These are phyloP conservation scores for Suillus cothurnatus DNA, from an alignment of 768 basidiomycete genomes.

Conservation along the genomic window DNA sequence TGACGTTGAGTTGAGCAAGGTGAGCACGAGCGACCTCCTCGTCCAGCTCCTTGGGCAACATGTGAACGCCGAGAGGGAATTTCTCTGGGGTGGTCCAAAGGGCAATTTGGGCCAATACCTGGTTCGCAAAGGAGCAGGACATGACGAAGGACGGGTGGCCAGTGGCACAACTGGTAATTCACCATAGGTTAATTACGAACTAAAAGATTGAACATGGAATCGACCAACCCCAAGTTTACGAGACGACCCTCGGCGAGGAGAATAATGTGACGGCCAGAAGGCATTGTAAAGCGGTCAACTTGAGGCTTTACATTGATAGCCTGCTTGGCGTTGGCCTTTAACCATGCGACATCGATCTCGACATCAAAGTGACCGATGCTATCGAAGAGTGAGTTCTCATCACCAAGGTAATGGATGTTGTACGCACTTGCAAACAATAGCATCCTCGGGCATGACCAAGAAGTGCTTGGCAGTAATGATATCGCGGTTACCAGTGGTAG, in stretches of 20 bases:
- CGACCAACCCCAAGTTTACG: constrained; percentile 89
- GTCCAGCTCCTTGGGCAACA: constrained; percentile 97
- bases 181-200: constrained; percentile 12
- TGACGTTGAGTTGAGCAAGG: constrained; percentile 88
- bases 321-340: constrained; percentile 88
- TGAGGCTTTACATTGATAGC: constrained; percentile 96
- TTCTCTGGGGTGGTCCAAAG: constrained; percentile 92
- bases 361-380: constrained; percentile 88
- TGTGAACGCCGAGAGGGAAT: constrained; percentile 97
- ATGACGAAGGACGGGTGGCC: constrained; percentile 99
- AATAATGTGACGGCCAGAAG: constrained; percentile 91
- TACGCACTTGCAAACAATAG: constrained; percentile 94
- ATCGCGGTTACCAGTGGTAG: constrained; percentile 98
- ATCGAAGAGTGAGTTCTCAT: constrained; percentile 14
- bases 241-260: constrained; percentile 98
- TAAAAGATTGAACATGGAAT: too few species aligned
- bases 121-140: constrained; percentile 99
- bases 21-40: constrained; percentile 99
- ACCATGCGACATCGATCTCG: constrained; percentile 97
- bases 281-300: constrained; percentile 96
- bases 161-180: constrained; percentile 75
- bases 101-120: constrained; percentile 96
- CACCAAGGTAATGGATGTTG: constrained; percentile 5
- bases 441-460: constrained; percentile 93
- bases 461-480: constrained; percentile 96